A percentile compares a stretch with the other conserved stretches of the same genome.
Evolutionary conservation across 2,329 filamentous ascomycete species (phyloP).

Genomic region (Stagonosporopsis cucurbitacearum): DNA sequence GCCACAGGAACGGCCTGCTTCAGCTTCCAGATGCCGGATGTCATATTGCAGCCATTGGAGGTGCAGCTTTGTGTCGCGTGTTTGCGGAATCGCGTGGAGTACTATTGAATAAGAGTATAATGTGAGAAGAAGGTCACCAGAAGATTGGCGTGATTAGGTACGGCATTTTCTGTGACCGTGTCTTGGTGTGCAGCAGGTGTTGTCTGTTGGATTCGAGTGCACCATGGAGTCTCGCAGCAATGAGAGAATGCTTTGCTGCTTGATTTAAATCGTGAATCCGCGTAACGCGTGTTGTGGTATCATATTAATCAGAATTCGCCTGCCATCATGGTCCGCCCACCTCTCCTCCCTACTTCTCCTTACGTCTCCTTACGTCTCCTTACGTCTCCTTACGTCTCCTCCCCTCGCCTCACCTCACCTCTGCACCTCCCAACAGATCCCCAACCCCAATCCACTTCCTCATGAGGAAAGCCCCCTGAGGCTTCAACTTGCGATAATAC

Average conservation of each 20-base stretch:
- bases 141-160: no score
- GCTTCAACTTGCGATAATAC: constrained; percentile 66
- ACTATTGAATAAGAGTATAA: no score
- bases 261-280: background rate
- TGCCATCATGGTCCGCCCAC: no score
- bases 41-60: background rate
- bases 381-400: no score
- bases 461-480: constrained; percentile 62
- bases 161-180: background rate
- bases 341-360: background rate
- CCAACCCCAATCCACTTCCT: constrained; percentile 50
- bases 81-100: no score
- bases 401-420: background rate
- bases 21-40: background rate
- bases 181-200: background rate
- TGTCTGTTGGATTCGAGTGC: background rate
- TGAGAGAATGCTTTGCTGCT: background rate
- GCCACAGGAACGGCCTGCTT: background rate
- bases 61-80: no score
- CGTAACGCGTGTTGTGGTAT: constrained; percentile 2
- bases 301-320: constrained; percentile 7
- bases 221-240: background rate
- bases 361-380: background rate
- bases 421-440: constrained; percentile 39
- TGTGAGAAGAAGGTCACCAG: no score